These are phyloP conservation scores for Solanum pinnatisectum DNA, from an alignment of 257 asterid species.

Conservation along the genomic window DNA sequence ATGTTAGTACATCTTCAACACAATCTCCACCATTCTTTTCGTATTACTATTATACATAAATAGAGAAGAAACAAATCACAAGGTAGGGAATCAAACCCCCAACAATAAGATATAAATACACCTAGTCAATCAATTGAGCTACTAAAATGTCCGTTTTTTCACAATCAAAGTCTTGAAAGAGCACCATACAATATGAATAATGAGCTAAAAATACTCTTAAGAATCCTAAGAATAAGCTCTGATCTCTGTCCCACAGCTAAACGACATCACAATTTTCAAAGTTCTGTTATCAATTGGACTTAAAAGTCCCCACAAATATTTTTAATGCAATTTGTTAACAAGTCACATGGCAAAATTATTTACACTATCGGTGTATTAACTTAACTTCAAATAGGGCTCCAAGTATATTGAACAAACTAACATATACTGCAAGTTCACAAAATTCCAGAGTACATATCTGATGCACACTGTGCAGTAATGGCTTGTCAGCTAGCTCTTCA, in stretches of 20 bases:
- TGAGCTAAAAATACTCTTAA: neutral
- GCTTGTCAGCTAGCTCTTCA: neutral
- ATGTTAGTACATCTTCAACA: neutral
- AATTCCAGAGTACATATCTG: neutral
- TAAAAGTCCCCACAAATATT: neutral
- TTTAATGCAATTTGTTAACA: neutral
- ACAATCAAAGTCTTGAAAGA: neutral
- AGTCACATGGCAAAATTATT: neutral
- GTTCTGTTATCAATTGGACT: neutral
- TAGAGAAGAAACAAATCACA: neutral
- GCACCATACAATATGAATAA: neutral
- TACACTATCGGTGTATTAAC: rapidly evolving
- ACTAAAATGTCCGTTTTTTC: neutral
- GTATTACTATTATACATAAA: neutral
- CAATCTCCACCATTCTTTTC: neutral
- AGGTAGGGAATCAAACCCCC: neutral
- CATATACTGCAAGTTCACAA: neutral
- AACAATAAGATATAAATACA: neutral
- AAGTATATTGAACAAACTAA: neutral
- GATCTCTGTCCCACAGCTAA: neutral
- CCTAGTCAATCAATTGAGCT: neutral
- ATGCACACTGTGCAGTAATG: neutral
- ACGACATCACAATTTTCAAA: neutral
- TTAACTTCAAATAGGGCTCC: neutral
- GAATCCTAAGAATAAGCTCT: neutral